These are phyloP conservation scores for Linderniella brevidens DNA, from an alignment of 257 asterid genomes.

Conservation along the genomic window DNA sequence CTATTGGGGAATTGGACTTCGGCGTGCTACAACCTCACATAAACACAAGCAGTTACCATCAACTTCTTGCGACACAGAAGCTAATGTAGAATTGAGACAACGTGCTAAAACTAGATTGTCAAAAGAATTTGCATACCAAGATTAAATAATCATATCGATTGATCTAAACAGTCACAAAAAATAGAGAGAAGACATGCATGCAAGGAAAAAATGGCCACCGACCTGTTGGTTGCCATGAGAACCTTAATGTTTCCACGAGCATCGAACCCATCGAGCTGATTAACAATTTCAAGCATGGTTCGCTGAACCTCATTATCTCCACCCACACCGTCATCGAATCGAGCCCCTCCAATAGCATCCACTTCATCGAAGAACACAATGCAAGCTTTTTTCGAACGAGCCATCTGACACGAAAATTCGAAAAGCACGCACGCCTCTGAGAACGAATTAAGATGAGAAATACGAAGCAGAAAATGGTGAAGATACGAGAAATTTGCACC, in stretches of 20 bases:
- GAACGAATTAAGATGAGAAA: too few species aligned
- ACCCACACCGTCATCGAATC: constrained; percentile 73
- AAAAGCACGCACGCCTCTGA: too few species aligned
- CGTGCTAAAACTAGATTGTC: too few species aligned
- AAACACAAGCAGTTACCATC: too few species aligned
- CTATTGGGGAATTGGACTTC: too few species aligned
- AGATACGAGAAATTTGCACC: constrained; percentile 13
- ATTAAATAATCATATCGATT: too few species aligned
- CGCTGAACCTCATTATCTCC: constrained; percentile 80
- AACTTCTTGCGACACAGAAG: too few species aligned
- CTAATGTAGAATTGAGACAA: too few species aligned
- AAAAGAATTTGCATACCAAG: too few species aligned
- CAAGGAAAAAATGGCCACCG: neutral
- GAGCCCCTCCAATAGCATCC: constrained; percentile 78
- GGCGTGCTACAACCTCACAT: too few species aligned
- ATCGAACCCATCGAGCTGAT: constrained; percentile 94
- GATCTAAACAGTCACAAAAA: neutral
- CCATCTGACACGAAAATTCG: constrained; percentile 32
- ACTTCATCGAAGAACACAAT: constrained; percentile 71
- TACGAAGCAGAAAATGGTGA: neutral
- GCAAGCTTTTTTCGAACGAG: constrained; percentile 78
- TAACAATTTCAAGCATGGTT: constrained; percentile 76
- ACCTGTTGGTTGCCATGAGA: constrained; percentile 98
- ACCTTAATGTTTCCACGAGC: constrained; percentile 98
- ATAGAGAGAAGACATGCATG: neutral